These are phyloP conservation scores for Agastache rugosa DNA, from an alignment of 257 asterid genomes.

Conservation along the genomic window DNA sequence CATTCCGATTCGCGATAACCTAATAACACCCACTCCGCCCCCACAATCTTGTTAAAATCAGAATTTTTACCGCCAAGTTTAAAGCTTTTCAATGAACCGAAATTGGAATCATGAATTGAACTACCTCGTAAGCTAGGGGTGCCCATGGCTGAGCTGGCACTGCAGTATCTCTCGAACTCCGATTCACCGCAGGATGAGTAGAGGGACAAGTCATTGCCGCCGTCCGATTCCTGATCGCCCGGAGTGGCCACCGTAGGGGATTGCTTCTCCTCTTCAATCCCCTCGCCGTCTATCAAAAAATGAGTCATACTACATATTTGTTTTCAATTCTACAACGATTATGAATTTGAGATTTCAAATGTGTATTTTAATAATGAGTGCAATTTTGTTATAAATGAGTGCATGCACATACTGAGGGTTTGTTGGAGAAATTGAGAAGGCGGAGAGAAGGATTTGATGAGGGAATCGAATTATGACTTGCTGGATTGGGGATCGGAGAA, in stretches of 20 bases:
- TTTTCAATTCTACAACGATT: no score
- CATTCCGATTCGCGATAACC: conserved; percentile 36
- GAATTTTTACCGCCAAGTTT: conserved; percentile 63
- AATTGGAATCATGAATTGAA: conserved; percentile 64
- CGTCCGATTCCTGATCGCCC: conserved; percentile 68
- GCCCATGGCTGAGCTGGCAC: conserved; percentile 89
- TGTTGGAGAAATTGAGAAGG: no score
- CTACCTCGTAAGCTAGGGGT: conserved; percentile 74
- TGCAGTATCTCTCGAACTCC: conserved; percentile 84
- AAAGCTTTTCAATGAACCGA: conserved; percentile 66
- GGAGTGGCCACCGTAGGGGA: conserved; percentile 45
- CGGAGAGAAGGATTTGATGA: no score
- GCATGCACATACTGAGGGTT: no score
- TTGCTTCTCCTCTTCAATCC: conserved; percentile 54
- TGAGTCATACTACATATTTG: no score
- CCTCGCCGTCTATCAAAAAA: conserved; percentile 68
- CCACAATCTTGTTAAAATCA: conserved; percentile 38
- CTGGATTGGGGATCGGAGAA: no score
- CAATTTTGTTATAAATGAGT: no score
- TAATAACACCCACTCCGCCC: conserved; percentile 48
- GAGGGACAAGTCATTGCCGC: conserved; percentile 66
- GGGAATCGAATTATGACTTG: no score
- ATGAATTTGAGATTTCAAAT: no score
- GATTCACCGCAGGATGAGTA: conserved; percentile 90
- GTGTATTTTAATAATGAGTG: no score